These are phyloP conservation scores for Pelagomonas calceolata DNA, from an alignment of 108 stramenopile genomes.

Conservation along the genomic window DNA sequence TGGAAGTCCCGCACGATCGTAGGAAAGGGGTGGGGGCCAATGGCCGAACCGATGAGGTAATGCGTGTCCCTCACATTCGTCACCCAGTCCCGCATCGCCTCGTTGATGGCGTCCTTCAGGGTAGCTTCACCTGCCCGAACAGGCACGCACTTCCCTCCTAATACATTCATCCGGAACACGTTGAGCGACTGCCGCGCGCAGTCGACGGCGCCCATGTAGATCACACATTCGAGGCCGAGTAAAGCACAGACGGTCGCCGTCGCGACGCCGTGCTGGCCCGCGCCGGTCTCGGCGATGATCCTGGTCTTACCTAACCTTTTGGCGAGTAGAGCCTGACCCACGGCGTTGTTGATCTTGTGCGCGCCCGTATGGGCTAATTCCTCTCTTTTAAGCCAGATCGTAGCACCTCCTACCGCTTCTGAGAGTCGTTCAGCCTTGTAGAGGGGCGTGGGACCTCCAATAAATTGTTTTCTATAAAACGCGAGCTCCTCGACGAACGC, in stretches of 20 bases:
- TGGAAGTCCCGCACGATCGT: constrained; percentile 93
- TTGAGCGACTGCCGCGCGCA: constrained; percentile 83
- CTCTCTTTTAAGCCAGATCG: constrained; percentile 91
- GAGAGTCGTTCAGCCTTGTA: constrained; percentile 81
- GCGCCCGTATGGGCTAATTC: constrained; percentile 93
- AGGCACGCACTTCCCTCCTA: constrained; percentile 85
- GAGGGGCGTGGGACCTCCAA: constrained; percentile 85
- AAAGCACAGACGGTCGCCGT: constrained; percentile 93
- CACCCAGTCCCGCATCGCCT: constrained; percentile 96
- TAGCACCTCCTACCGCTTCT: constrained; percentile 72
- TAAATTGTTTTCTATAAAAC: constrained; percentile 74
- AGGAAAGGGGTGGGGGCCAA: constrained; percentile 94
- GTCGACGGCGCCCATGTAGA: constrained; percentile 96
- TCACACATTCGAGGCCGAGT: constrained; percentile 80
- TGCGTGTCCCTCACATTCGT: constrained; percentile 89
- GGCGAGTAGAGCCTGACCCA: constrained; percentile 86
- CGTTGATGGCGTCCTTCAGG: constrained; percentile 94
- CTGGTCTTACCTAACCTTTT: constrained; percentile 88
- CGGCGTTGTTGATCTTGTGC: constrained; percentile 96
- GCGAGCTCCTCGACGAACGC: constrained; percentile 80
- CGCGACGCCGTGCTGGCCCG: constrained; percentile 94
- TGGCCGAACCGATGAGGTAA: constrained; percentile 90
- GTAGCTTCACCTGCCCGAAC: constrained; percentile 74
- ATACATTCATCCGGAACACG: constrained; percentile 92
- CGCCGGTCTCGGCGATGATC: constrained; percentile 94